Base-by-base conservation (phyloP, 2,329 filamentous ascomycete genomes). In the Fusarium chuoi region DNA sequence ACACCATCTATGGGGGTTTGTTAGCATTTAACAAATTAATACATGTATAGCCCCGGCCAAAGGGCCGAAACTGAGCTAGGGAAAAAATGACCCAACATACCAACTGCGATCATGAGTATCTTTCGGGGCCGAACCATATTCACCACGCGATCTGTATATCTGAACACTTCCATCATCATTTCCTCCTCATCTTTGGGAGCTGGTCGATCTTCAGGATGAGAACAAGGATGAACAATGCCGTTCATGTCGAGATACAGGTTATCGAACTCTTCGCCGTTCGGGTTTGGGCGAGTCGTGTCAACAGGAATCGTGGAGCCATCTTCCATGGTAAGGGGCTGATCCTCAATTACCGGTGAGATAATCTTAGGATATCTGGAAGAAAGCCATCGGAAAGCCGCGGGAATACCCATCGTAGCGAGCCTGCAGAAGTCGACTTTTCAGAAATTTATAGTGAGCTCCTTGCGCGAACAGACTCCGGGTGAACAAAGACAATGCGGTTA, bases 231-330 rank as follows among this genome's bases (percentile, higher is more conserved):
- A 42, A 99, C 96, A 76, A 99, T 99, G 81, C 96, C 97, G 83
- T 99, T 99, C 96, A 99, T 98, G 80, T 99, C 96, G 73, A 99
- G 90, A 81, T 99, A 99, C 11, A 99, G 87, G 79, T 99, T 99
- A 85, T 99, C 96, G 79, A 98, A 94, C 83, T 99, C 96, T 84
- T 98, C 96, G 81, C 95, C 95, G 84, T 99, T 99, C 6, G 97
- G 97, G 80, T 99, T 99, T 11, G 94, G 91, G 44, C 90, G 87
- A 12, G 93, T 95, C 17, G 90, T 91, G 81, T 99, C 95, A 70
- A 98, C 90, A 5, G 96, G 96, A 65, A 98, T 92, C 76, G 90
- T 87, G 48, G 92, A 89, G 75, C 95, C 96, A 88, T 98, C 94
- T 15, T 89, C 88, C 82, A 98, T 90, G 74, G 91, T 91, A 63